These are phyloP conservation scores for Trichoderma sp. DNA, from an alignment of 2,329 filamentous ascomycete species.

Conservation along the genomic window DNA sequence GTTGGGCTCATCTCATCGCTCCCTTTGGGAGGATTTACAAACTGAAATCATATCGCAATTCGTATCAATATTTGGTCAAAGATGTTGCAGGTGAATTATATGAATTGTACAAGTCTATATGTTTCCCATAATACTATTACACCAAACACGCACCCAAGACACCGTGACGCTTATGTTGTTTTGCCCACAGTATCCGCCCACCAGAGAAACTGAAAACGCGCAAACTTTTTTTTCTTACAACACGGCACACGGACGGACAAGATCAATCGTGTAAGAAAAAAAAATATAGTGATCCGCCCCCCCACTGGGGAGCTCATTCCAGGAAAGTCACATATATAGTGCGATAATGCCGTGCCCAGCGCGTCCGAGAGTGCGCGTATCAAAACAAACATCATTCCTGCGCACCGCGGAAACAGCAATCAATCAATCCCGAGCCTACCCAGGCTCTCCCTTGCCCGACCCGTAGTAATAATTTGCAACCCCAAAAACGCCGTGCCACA, in stretches of 20 bases:
- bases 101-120: neutral
- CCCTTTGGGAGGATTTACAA: neutral
- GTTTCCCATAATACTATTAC: neutral
- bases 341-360: conserved; percentile 22
- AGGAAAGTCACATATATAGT: conserved; percentile 19
- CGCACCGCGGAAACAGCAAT: conserved; percentile 24
- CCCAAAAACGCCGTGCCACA: conserved; percentile 37
- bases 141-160: neutral
- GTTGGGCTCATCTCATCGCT: neutral
- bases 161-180: neutral
- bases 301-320: conserved; percentile 9
- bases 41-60: neutral
- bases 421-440: conserved; percentile 20
- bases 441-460: conserved; percentile 21
- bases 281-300: conserved; percentile 14
- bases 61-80: neutral
- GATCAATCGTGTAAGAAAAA: neutral
- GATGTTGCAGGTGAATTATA: neutral
- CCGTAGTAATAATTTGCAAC: conserved; percentile 25
- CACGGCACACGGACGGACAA: neutral
- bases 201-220: neutral
- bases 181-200: neutral
- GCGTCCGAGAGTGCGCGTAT: conserved; percentile 23
- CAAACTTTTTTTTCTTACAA: neutral
- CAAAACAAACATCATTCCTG: conserved; percentile 25